Evolutionary conservation across 2,329 filamentous ascomycete species (phyloP).

Genomic region (Penicillium sp.): DNA sequence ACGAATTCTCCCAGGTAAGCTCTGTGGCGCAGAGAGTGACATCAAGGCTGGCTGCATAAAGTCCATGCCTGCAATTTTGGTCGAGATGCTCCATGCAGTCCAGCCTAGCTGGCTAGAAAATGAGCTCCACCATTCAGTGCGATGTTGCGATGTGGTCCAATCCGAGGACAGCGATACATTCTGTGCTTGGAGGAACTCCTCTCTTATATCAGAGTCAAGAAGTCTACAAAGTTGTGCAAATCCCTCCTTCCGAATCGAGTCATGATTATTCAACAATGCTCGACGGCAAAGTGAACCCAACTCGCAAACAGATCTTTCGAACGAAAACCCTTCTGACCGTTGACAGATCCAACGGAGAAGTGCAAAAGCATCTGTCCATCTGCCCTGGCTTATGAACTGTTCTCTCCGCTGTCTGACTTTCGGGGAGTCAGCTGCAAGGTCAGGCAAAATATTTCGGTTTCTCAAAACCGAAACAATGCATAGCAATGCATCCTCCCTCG

Average conservation of each 20-base stretch:
- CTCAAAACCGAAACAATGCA: conserved; percentile 31
- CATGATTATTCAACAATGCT: conserved; percentile 26
- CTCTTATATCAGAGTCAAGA: conserved; percentile 17
- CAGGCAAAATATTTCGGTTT: conserved; percentile 19
- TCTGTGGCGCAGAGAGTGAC: too few relatives aligned
- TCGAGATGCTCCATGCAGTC: too few relatives aligned
- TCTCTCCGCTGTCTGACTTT: conserved; percentile 14
- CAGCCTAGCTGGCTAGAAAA: too few relatives aligned
- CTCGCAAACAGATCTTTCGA: conserved; percentile 25
- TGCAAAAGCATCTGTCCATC: conserved; percentile 25
- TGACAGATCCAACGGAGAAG: conserved; percentile 28
- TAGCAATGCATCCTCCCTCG: conserved; percentile 32
- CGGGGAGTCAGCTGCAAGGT: conserved; percentile 20
- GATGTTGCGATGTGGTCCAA: conserved; percentile 11
- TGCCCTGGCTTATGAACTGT: neutral
- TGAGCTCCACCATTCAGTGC: conserved; percentile 14
- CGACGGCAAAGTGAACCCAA: conserved; percentile 27
- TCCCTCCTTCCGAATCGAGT: too few relatives aligned
- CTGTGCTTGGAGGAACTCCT: conserved; percentile 4
- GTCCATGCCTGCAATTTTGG: too few relatives aligned
- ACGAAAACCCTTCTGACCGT: conserved; percentile 22
- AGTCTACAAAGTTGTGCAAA: too few relatives aligned
- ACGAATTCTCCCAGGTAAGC: too few relatives aligned
- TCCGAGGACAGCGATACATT: neutral
- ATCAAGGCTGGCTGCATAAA: too few relatives aligned